A percentile compares a stretch with the other conserved stretches of the same genome.
These are phyloP conservation scores for Deuterostichococcus epilithicus DNA, from an alignment of 139 green algal genomes.

Conservation along the genomic window DNA sequence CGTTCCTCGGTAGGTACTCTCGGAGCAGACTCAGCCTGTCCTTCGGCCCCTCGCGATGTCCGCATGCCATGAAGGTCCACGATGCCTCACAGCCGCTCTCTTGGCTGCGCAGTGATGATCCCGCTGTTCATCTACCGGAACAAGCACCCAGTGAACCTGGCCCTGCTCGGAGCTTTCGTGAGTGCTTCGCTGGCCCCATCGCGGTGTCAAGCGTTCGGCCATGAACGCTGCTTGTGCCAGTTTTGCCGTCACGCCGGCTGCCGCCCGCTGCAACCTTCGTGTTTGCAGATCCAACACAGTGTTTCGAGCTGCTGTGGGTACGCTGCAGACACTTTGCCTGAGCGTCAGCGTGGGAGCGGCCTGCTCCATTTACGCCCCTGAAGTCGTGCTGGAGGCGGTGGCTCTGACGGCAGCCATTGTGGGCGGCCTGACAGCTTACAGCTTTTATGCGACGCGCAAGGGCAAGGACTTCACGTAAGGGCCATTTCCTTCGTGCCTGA, in stretches of 20 bases:
- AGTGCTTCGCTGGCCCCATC: slow-evolving; percentile 12
- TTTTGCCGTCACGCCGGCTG: too few species aligned
- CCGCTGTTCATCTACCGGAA: slow-evolving; percentile 50
- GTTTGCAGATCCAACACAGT: neutral
- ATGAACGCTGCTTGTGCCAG: too few species aligned
- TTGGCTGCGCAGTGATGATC: slow-evolving; percentile 24
- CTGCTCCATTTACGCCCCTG: slow-evolving; percentile 41
- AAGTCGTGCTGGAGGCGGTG: slow-evolving; percentile 56
- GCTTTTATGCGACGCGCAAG: slow-evolving; percentile 53
- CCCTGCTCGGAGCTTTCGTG: slow-evolving; percentile 51
- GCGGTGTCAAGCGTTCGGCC: too few species aligned
- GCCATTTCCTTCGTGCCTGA: neutral
- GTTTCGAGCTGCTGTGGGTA: neutral
- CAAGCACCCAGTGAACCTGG: slow-evolving; percentile 59
- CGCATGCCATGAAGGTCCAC: slow-evolving; percentile 2
- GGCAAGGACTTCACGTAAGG: slow-evolving; percentile 51
- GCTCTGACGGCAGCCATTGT: slow-evolving; percentile 49
- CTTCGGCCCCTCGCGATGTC: neutral
- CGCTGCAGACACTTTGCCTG: slow-evolving; percentile 26
- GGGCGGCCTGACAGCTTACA: slow-evolving; percentile 52
- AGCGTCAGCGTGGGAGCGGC: slow-evolving; percentile 39
- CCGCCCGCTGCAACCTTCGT: neutral
- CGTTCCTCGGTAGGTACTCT: slow-evolving; percentile 28
- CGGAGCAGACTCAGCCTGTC: too few species aligned
- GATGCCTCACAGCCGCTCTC: neutral